phyloP scores from a whole-genome alignment of 306 rosid genomes.

The Rosa multiflora region DNA sequence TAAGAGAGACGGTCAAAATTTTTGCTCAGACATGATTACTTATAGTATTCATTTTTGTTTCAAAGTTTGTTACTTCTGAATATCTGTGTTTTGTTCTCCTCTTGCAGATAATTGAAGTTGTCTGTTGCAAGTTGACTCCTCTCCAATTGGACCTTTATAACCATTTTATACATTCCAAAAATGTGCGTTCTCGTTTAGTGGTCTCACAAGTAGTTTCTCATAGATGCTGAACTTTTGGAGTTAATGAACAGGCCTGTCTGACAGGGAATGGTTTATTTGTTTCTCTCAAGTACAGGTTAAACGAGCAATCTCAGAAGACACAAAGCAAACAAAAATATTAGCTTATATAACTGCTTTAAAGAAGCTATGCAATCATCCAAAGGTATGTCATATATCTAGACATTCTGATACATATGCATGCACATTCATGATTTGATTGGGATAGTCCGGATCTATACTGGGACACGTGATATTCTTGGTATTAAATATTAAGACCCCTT shows the following conservation, averaged over 20 bases:
- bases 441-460: constrained; percentile 4
- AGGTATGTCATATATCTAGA: constrained; percentile 48
- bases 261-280: constrained; percentile 27
- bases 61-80: neutral
- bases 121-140: constrained; percentile 96
- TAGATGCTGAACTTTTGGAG: constrained; percentile 12
- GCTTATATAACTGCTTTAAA: constrained; percentile 92
- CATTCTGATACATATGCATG: neutral
- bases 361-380: constrained; percentile 97
- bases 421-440: neutral
- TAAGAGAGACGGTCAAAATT: neutral
- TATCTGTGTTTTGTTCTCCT: constrained; percentile 20
- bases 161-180: constrained; percentile 89
- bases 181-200: constrained; percentile 51
- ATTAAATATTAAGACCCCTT: constrained; percentile 1
- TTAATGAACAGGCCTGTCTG: constrained; percentile 21
- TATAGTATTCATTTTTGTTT: neutral
- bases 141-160: constrained; percentile 84
- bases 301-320: constrained; percentile 71
- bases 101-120: constrained; percentile 88
- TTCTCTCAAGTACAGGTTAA: constrained; percentile 58
- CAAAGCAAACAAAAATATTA: constrained; percentile 86
- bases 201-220: constrained; percentile 15
- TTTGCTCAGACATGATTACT: neutral
- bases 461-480: neutral